Evolutionary conservation across 768 basidiomycete genomes (phyloP).

Genomic region (Pleurotus sapidus): DNA sequence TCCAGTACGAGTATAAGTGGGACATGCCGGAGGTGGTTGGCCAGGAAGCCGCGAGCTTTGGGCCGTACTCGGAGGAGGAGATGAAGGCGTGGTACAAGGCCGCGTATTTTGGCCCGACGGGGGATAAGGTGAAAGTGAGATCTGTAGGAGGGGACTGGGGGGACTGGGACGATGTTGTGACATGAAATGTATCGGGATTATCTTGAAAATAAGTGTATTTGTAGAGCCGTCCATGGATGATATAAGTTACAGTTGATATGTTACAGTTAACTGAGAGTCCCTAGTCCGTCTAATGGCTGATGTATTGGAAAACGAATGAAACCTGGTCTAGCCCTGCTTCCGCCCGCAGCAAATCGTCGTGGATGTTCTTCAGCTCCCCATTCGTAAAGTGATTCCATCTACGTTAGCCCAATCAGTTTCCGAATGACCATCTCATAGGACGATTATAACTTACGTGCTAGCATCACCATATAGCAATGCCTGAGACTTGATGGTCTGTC

Average conservation of each 20-base stretch:
- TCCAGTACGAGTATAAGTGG: constrained; percentile 85
- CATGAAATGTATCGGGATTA: constrained; percentile 28
- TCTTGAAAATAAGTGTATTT: background rate
- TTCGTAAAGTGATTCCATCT: constrained; percentile 99
- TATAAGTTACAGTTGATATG: constrained; percentile 6
- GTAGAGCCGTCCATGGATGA: background rate
- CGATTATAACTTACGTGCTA: constrained; percentile 73
- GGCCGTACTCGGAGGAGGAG: constrained; percentile 79
- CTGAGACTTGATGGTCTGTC: constrained; percentile 77
- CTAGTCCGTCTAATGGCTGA: constrained; percentile 61
- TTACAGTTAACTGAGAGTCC: constrained; percentile 4
- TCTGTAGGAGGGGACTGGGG: constrained; percentile 69
- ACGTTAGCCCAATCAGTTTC: background rate
- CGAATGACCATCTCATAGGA: background rate
- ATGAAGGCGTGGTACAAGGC: constrained; percentile 80
- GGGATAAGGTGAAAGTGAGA: constrained; percentile 78
- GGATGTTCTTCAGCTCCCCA: constrained; percentile 81
- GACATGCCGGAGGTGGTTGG: constrained; percentile 43
- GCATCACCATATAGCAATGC: constrained; percentile 95
- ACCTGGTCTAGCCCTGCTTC: constrained; percentile 83
- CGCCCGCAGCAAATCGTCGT: constrained; percentile 91
- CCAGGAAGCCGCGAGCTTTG: constrained; percentile 56
- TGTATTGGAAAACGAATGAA: constrained; percentile 95
- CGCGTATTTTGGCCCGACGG: constrained; percentile 73
- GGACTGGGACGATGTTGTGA: constrained; percentile 64